phyloP scores from a whole-genome alignment of 352 stramenopile species.

The Saprolegnia diclina region DNA sequence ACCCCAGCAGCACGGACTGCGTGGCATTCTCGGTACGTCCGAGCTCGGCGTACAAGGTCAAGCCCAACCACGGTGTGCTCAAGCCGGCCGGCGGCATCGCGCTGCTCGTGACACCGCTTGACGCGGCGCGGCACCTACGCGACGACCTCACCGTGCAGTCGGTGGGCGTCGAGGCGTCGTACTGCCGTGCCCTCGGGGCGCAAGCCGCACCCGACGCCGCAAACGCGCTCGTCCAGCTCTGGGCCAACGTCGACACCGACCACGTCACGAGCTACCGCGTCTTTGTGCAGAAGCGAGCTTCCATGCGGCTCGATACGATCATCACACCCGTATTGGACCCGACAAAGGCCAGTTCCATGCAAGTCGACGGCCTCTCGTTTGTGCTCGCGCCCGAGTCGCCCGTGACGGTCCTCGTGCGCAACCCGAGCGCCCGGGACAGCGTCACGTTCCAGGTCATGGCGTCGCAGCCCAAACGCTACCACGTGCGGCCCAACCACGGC shows the following conservation, averaged over 20 bases:
- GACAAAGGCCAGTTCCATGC: neutral
- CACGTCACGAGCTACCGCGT: slow-evolving; percentile 3
- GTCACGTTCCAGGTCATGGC: slow-evolving; percentile 5
- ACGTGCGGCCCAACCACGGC: slow-evolving; percentile 8
- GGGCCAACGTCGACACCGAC: neutral
- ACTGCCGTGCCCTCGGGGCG: neutral
- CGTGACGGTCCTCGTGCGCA: slow-evolving; percentile 2
- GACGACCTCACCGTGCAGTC: neutral
- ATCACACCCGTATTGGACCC: neutral
- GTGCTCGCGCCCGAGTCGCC: neutral
- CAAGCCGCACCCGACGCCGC: neutral
- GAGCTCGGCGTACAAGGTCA: neutral
- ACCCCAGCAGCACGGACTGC: neutral
- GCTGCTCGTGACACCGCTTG: neutral
- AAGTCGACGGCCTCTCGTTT: neutral
- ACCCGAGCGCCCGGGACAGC: slow-evolving; percentile 1
- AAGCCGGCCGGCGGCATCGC: neutral
- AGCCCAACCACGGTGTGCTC: neutral
- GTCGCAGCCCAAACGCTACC: slow-evolving; percentile 1
- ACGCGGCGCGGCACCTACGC: neutral
- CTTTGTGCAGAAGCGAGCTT: neutral
- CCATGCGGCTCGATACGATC: neutral
- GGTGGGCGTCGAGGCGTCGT: neutral
- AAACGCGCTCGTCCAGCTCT: neutral
- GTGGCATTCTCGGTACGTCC: neutral